Base-by-base conservation (phyloP, 2,329 filamentous ascomycete species). In the Sarocladium brachiariae region DNA sequence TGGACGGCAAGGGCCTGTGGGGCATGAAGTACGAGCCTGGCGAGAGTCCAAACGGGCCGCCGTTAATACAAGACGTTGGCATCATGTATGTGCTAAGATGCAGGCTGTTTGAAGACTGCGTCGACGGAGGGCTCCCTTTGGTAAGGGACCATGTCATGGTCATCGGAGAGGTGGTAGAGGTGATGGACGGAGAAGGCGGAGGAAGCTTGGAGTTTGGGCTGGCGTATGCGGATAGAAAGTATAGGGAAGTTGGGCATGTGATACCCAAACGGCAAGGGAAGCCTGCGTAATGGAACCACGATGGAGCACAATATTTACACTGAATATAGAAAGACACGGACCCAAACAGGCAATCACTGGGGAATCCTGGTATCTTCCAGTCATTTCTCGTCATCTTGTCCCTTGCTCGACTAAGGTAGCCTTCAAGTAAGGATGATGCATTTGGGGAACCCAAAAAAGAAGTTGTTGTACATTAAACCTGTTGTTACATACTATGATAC, bases 131-230 rank as follows among this genome's bases (percentile, higher is more conserved):
- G 0, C 55, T 78, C 13, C 58, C 78, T n/a, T 63, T 59, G 37
- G 74, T 78, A 8, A 63, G 72, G 37, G 76, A 78, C 51, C 75
- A 78, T 61, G 70, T 76, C 9, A 71, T 78, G 54, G 73, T 78
- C 5, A 65, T 77, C 1, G 76, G 72, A 4, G 74, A 78, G 60
- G 74, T 78, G 39, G 52, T 71, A 33, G 72, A 73, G 50, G 72
- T 77, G 51, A 53, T 71, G 7, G 62, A 65, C 19, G 67, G 55
- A 23, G 57, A 55, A 13, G 58, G 58, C 19, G 58, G 53, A 21
- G 61, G 65, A 4, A 21, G 43, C 27, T 18, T 31, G 43, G 62
- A 62, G 2, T 74, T 76, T 58, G 74, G 70, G 14, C 61, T 78
- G 56, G 61, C 72, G 19, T 78, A 78, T 60, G 71, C 72, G 43